These are phyloP conservation scores for Ophiostoma quercus DNA, from an alignment of 2,329 filamentous ascomycete genomes.

Conservation along the genomic window DNA sequence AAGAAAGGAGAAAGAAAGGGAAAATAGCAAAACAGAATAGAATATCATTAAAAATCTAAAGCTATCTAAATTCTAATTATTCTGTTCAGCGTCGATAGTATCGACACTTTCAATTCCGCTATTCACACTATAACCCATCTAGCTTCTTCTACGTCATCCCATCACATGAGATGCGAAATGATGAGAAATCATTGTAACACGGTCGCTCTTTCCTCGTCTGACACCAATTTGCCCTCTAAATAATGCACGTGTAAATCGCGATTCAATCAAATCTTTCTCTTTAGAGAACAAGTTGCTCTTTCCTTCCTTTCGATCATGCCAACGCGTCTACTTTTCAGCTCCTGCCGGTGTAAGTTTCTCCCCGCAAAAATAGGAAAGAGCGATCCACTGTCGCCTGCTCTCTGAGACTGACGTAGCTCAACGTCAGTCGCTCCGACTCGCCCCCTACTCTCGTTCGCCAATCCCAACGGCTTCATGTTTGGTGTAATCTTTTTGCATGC, in stretches of 20 bases:
- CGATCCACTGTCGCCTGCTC: background rate
- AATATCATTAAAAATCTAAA: too few relatives aligned
- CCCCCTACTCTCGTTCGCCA: background rate
- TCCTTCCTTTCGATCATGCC: background rate
- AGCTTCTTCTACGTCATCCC: background rate
- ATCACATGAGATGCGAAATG: background rate
- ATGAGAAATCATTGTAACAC: background rate
- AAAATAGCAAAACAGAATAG: too few relatives aligned
- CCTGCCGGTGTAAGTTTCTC: constrained; percentile 2
- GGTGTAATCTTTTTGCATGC: background rate
- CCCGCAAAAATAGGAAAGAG: constrained; percentile 6
- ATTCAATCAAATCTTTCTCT: background rate
- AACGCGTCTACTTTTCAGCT: background rate
- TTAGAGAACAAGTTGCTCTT: background rate
- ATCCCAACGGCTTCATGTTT: background rate
- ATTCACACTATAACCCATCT: background rate
- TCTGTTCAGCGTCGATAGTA: too few relatives aligned
- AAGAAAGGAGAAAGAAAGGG: too few relatives aligned
- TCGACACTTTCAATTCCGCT: background rate
- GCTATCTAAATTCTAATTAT: too few relatives aligned
- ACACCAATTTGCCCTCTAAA: background rate
- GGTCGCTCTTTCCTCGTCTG: background rate
- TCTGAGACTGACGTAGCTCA: background rate
- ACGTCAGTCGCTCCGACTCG: background rate
- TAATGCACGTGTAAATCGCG: background rate